These are phyloP conservation scores for Beauveria sp. DNA, from an alignment of 2,329 filamentous ascomycete species.

Conservation along the genomic window DNA sequence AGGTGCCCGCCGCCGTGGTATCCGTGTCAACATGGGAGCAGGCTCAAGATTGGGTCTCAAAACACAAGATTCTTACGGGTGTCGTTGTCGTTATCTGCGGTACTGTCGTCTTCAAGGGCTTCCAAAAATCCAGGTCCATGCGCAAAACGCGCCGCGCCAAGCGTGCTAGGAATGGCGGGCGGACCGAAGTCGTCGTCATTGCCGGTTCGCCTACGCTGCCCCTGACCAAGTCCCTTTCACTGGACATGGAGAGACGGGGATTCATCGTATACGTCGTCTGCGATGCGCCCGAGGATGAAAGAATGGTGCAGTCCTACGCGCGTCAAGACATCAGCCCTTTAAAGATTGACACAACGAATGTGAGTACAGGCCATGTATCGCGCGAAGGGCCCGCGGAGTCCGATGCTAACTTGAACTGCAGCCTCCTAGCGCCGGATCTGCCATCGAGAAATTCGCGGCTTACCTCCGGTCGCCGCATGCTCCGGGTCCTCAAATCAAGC, in stretches of 20 bases:
- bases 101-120: slow-evolving; percentile 49
- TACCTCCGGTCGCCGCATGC: slow-evolving; percentile 68
- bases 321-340: slow-evolving; percentile 76
- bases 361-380: slow-evolving; percentile 31
- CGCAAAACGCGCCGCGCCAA: slow-evolving; percentile 67
- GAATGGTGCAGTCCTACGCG: slow-evolving; percentile 66
- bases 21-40: slow-evolving; percentile 37
- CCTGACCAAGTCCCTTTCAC: slow-evolving; percentile 70
- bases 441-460: slow-evolving; percentile 62
- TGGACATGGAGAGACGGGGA: slow-evolving; percentile 83
- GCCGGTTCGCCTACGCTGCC: slow-evolving; percentile 83
- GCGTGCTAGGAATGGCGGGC: slow-evolving; percentile 72
- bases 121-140: slow-evolving; percentile 45
- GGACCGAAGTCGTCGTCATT: slow-evolving; percentile 80
- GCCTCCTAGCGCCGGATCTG: slow-evolving; percentile 60
- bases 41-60: slow-evolving; percentile 61
- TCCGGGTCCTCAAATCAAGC: slow-evolving; percentile 66
- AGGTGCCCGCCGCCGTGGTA: slow-evolving; percentile 25
- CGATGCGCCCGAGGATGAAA: slow-evolving; percentile 76
- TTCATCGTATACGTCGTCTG: slow-evolving; percentile 92
- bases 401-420: slow-evolving; percentile 23
- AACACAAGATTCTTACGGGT: slow-evolving; percentile 66
- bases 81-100: slow-evolving; percentile 63
- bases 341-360: slow-evolving; percentile 74
- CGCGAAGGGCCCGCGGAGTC: background rate